phyloP scores from a whole-genome alignment of 2,329 filamentous ascomycete species.

The Cercospora sesami region DNA sequence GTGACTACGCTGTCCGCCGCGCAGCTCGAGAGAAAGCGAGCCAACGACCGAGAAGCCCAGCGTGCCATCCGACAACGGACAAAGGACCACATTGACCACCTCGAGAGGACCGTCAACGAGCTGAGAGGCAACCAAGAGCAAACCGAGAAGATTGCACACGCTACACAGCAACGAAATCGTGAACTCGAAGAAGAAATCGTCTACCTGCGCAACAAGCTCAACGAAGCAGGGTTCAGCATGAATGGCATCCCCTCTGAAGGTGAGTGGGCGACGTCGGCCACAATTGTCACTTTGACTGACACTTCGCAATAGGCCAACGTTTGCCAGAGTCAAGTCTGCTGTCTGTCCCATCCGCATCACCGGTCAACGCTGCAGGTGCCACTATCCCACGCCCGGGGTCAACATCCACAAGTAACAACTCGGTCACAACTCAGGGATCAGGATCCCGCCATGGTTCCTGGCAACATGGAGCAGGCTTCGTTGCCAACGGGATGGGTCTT shows the following conservation, averaged over 20 bases:
- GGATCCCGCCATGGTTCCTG: slow-evolving; percentile 34
- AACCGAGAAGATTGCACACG: slow-evolving; percentile 49
- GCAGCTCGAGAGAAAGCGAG: slow-evolving; percentile 60
- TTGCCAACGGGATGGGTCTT: slow-evolving; percentile 24
- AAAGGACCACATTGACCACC: slow-evolving; percentile 59
- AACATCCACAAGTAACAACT: slow-evolving; percentile 33
- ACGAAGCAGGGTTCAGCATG: slow-evolving; percentile 43
- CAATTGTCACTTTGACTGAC: slow-evolving; percentile 12
- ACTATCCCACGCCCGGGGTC: slow-evolving; percentile 32
- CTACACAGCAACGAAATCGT: slow-evolving; percentile 55
- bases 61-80: slow-evolving; percentile 60
- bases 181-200: slow-evolving; percentile 57
- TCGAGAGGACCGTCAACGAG: slow-evolving; percentile 57
- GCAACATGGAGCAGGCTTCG: slow-evolving; percentile 30
- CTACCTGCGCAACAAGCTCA: slow-evolving; percentile 53
- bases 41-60: slow-evolving; percentile 62
- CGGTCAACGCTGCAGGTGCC: slow-evolving; percentile 27
- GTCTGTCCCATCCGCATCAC: slow-evolving; percentile 30
- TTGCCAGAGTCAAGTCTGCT: slow-evolving; percentile 26
- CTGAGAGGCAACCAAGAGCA: slow-evolving; percentile 51
- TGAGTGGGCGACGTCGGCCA: slow-evolving; percentile 9
- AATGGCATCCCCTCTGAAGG: slow-evolving; percentile 23
- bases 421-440: slow-evolving; percentile 29
- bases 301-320: slow-evolving; percentile 22
- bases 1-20: slow-evolving; percentile 59